A percentile compares a stretch with the other conserved stretches of the same genome.
These are phyloP conservation scores for Diplocarpon mali DNA, from an alignment of 2,329 filamentous ascomycete species.

Conservation along the genomic window DNA sequence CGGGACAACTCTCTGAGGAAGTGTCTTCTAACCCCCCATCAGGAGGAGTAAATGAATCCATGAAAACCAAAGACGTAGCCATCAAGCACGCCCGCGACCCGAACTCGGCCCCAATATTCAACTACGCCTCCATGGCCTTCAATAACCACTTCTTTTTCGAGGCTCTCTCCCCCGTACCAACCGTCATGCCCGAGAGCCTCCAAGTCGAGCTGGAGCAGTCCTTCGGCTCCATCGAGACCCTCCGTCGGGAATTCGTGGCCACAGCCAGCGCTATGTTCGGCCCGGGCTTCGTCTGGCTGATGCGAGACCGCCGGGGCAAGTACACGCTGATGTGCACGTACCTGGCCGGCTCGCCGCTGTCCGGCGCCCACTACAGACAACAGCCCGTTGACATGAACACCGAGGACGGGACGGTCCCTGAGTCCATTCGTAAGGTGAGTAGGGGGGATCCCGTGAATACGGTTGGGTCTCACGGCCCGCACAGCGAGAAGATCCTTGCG, in stretches of 20 bases:
- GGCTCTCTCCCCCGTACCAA: conserved; percentile 35
- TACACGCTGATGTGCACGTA: conserved; percentile 77
- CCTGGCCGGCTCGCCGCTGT: conserved; percentile 79
- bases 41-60: conserved; percentile 18
- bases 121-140: conserved; percentile 90
- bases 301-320: conserved; percentile 37
- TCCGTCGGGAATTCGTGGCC: conserved; percentile 67
- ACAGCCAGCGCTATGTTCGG: conserved; percentile 90
- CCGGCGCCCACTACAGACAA: conserved; percentile 66
- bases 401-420: conserved; percentile 30
- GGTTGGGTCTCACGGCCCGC: conserved; percentile 25
- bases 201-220: conserved; percentile 49
- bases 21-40: neutral
- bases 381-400: conserved; percentile 63
- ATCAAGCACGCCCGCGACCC: conserved; percentile 71
- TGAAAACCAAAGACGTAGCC: conserved; percentile 50
- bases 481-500: conserved; percentile 32
- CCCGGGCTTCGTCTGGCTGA: conserved; percentile 93
- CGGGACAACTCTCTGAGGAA: neutral
- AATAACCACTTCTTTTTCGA: conserved; percentile 83
- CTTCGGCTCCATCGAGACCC: conserved; percentile 75
- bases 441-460: conserved; percentile 26
- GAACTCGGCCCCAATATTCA: conserved; percentile 70
- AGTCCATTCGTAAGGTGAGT: conserved; percentile 31
- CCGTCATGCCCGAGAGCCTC: conserved; percentile 45